Evolutionary conservation across 164 flowering plant genomes (phyloP), one percentile per base, ranked within the genome.

Genomic region (Echeveria elegans): DNA sequence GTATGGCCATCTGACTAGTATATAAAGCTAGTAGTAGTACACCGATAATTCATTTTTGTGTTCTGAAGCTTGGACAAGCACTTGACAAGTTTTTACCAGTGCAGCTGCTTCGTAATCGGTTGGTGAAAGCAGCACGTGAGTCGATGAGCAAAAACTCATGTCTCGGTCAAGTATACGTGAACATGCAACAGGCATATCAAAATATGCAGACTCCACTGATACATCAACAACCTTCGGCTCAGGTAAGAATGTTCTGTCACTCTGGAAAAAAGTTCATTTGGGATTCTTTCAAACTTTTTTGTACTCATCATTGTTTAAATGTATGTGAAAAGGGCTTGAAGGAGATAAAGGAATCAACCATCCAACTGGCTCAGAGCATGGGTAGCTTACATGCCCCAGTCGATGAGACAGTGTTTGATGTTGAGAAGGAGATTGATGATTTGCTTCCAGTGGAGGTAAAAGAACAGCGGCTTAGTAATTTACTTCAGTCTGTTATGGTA

Each of bases 371-470:
- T 73, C 80, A 96, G 34, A 84, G 88, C 75, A 87, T 84, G 83
- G 98, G 97, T 8, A 76, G 82, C 41, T 78, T 95, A 24, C 77
- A 84, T 77, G 99, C 96, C 6, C 98, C 99, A 6, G 89, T 95
- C 9, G 98, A 95, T 58, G 97, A 90, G 78, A 81, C 94, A 29
- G 76, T 92, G 26, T 95, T 95, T 66, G 98, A 95, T 74, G 84
- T 95, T n/a, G 97, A 92, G 71, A 95, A 92, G 78, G 99, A 95
- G 69, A 88, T 95, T 53, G 99, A 95, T 74, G 98, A 95, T 74
- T 76, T 95, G 11, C 68, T 95, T 62, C 99, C 98, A 34, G 92
- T 95, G 45, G 98, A 95, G 80, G 99, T 95, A 10, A 95, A 95
- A 81, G 99, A 95, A 71, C 97, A 95, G 74, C 85, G 97, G 10